These are phyloP conservation scores for Grigorovia transvaalensis DNA, from an alignment of 805 yeast genomes.

Conservation along the genomic window DNA sequence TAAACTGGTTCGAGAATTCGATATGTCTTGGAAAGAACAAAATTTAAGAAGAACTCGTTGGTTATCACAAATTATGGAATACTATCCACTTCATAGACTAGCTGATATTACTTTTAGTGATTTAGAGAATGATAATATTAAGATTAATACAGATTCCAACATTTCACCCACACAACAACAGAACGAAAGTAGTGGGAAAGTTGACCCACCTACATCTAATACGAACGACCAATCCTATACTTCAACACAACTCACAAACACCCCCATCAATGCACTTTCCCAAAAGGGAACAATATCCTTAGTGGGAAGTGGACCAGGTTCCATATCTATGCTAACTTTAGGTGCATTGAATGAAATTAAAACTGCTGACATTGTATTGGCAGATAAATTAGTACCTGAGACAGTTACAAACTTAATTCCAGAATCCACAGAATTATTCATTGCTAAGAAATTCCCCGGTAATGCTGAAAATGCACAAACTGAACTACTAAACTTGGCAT, in stretches of 20 bases:
- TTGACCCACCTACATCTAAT: too few relatives aligned
- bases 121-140: conserved; percentile 5
- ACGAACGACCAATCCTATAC: not conserved
- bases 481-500: conserved; percentile 66
- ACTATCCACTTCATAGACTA: conserved; percentile 65
- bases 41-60: conserved; percentile 62
- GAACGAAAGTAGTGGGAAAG: too few relatives aligned
- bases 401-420: conserved; percentile 81
- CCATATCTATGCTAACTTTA: conserved; percentile 66
- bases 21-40: conserved; percentile 40
- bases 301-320: conserved; percentile 95
- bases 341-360: conserved; percentile 78
- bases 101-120: conserved; percentile 46
- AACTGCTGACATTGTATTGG: conserved; percentile 72
- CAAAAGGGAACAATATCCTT: conserved; percentile 53
- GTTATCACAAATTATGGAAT: conserved; percentile 84
- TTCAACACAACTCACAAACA: not conserved
- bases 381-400: conserved; percentile 89
- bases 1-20: conserved; percentile 48
- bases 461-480: conserved; percentile 91
- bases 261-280: not conserved
- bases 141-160: not conserved
- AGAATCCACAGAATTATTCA: conserved; percentile 57
- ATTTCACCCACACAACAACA: too few relatives aligned
- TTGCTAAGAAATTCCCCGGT: conserved; percentile 93